These are phyloP conservation scores for Cyberlindnera xishuangbannaensis DNA, from an alignment of 805 yeast species.

Conservation along the genomic window DNA sequence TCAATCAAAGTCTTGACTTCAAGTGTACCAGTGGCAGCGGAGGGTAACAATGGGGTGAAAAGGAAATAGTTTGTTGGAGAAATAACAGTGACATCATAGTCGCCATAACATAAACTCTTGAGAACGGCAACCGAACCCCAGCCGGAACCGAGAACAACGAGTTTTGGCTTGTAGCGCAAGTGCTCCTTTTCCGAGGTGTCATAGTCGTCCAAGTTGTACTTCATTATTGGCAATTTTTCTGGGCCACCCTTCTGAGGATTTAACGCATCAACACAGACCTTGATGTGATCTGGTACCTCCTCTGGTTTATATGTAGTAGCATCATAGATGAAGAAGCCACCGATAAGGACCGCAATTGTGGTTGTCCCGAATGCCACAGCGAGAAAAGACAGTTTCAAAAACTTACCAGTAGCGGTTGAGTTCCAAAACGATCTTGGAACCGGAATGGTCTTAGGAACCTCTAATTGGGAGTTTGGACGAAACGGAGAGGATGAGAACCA, in stretches of 20 bases:
- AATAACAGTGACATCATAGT: constrained; percentile 59
- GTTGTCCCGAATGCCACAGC: constrained; percentile 40
- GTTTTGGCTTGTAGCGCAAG: constrained; percentile 44
- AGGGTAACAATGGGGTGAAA: constrained; percentile 64
- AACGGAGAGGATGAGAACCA: constrained; percentile 7
- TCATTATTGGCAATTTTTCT: constrained; percentile 59
- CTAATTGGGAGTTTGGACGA: constrained; percentile 2
- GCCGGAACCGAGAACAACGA: constrained; percentile 62
- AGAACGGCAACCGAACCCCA: constrained; percentile 66
- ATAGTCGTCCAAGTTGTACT: constrained; percentile 49
- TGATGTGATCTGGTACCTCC: constrained; percentile 36
- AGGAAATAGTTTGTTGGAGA: constrained; percentile 66
- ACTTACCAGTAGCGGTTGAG: constrained; percentile 27
- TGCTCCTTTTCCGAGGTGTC: constrained; percentile 44
- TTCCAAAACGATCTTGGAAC: constrained; percentile 20
- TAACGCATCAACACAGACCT: constrained; percentile 47
- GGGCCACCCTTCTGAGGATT: constrained; percentile 62
- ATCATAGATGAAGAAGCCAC: constrained; percentile 57
- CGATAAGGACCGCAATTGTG: constrained; percentile 35
- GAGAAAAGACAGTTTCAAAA: constrained; percentile 29
- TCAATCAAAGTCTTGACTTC: constrained; percentile 61
- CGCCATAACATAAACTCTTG: constrained; percentile 44
- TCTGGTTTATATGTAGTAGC: constrained; percentile 53
- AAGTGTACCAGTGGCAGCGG: constrained; percentile 66
- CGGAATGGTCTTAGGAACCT: constrained; percentile 22